Evolutionary conservation across 164 flowering plant genomes (phyloP), one percentile per base, ranked within the genome.

Genomic region (Paratinospora sagittata): DNA sequence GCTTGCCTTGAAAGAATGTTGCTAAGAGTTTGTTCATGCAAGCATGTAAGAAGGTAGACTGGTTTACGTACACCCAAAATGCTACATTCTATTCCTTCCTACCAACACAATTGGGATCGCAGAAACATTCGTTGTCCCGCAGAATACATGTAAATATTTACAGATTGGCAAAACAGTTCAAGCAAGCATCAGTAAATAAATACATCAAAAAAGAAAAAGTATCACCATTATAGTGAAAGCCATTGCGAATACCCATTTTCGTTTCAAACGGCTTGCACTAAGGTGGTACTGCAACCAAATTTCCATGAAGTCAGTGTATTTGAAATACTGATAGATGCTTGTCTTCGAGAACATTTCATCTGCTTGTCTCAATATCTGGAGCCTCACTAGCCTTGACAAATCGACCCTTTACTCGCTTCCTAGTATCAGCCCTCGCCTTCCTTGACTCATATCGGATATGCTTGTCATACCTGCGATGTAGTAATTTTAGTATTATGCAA

Each of bases 391-490:
- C 86, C 83, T 95, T 95, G 75, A 92, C 97, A 78, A 95, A 95
- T 39, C 98, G 85, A 49, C 98, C 98, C 82, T 89, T 94, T 19
- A 94, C 91, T 65, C 98, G 85, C 82, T 84, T 89, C 81, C 98
- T 85, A 24, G 97, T 90, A 76, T 92, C 97, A 30, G 98, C 97
- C 78, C 98, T 87, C 39, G 93, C 97, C 75, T 95, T 94, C 79
- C 98, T 84, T 1, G 97, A 92, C 77, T 95, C 97, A 23, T 95
- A 95, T 37, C 98, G 79, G 65, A 95, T 95, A 71, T 89, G 95
- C 79, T 89, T 94, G 27, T 94, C 98, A 74, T 91, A 94, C 74
- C 98, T 94, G 71, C 23, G 17, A 80, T 7, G 41, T 33, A 24
- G 41, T 2, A 57, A 7, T 27, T 63, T 3, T 30, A 24, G 47